Percentiles rank a stretch among this genome's conserved stretches.
These are phyloP conservation scores for Leccinum broughii DNA, from an alignment of 768 basidiomycete species.

Conservation along the genomic window DNA sequence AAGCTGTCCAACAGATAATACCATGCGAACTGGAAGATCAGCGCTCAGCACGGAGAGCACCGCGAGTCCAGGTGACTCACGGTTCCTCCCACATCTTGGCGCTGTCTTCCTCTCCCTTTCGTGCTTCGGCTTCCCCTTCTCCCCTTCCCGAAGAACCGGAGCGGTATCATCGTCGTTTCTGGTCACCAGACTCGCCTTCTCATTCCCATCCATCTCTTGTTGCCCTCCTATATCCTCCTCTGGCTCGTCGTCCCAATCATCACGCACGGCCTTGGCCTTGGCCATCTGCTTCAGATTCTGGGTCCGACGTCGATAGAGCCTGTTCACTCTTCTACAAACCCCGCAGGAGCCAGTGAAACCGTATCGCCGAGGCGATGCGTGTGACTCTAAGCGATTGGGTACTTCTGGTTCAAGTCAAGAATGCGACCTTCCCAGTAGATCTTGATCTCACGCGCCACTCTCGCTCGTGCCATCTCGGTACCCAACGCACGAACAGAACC, in stretches of 20 bases:
- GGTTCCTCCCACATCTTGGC: conserved; percentile 37
- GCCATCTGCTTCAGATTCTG: neutral
- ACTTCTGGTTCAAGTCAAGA: no score
- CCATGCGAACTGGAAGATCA: neutral
- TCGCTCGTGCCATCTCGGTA: conserved; percentile 12
- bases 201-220: neutral
- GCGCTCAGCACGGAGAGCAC: no score
- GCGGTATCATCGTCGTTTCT: no score
- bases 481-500: no score
- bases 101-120: conserved; percentile 29
- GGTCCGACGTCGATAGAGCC: no score
- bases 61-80: neutral
- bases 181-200: neutral
- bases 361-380: neutral
- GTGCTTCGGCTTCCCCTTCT: neutral
- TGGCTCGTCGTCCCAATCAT: conserved; percentile 46
- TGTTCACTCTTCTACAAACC: no score
- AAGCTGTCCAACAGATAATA: no score
- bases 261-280: conserved; percentile 29
- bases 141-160: neutral
- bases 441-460: conserved; percentile 19
- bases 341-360: no score
- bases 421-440: conserved; percentile 9
- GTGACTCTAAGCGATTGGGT: neutral
- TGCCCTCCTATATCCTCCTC: neutral